Base-by-base conservation (phyloP, 352 stramenopile genomes). In the Phytophthora pistaciae region DNA sequence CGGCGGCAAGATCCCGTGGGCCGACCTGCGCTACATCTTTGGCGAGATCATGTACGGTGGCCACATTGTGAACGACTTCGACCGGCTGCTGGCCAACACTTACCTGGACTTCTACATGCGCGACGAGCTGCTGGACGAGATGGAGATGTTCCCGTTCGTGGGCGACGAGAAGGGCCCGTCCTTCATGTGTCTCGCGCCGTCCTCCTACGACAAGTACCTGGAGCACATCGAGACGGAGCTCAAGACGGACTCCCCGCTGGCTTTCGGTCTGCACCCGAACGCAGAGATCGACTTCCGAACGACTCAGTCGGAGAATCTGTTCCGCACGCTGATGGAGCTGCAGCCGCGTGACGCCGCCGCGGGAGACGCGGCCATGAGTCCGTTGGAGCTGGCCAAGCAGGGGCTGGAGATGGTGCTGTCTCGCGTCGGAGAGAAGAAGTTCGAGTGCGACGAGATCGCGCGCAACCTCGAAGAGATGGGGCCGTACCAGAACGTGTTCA, bases 41-140 rank as follows among this genome's bases (percentile, higher is more conserved):
- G 96, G 95, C 23, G 92, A 99, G 74, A 98, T 98, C 80, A 99
- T 98, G 94, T 99, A 99, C 65, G 95, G 96, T 31, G 96, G 95
- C 0, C 94, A 98, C 77, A 98, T 99, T 78, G 95, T 98, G 14
- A 98, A 99, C 75, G 96, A 99, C 74, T 98, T 98, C 64, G 96
- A 99, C 64, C 85, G 95, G 25, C 74, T 99, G 23, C 65, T 99
- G 13, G 92, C 94, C 60, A 98, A 98, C 62, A 98, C 96, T 56
- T 99, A 99, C 82, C 84, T 99, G n/a, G 95, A 99, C 64, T 98
- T 98, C 69, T 99, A 98, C 90, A 99, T 99, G 94, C 96, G 97
- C 52, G 97, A 99, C 62, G 96, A 99, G 68, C 74, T 99, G 50
- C 76, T 99, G 36, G 97, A 99, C 71, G 97, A 99, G 77, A 99